phyloP scores from a whole-genome alignment of 2,329 filamentous ascomycete species.

The Claviceps paspali region DNA sequence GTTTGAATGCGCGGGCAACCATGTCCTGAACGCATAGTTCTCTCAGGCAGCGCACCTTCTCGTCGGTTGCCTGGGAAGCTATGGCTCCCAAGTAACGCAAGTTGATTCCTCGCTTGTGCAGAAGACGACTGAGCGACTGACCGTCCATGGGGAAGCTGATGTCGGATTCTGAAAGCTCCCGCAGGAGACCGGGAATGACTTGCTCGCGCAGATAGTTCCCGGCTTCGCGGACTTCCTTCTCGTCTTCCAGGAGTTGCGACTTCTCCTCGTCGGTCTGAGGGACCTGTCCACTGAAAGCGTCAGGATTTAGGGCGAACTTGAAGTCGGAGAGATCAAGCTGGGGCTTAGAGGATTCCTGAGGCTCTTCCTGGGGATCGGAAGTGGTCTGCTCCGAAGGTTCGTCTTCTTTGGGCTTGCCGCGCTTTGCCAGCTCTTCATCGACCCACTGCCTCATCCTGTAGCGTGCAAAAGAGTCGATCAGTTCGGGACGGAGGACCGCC shows the following conservation, averaged over 20 bases:
- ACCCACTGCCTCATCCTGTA: slow-evolving; percentile 82
- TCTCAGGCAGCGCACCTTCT: slow-evolving; percentile 61
- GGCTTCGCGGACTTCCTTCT: slow-evolving; percentile 73
- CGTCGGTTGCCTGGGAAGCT: slow-evolving; percentile 52
- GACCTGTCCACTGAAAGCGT: slow-evolving; percentile 83
- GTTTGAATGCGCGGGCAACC: slow-evolving; percentile 91
- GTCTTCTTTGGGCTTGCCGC: slow-evolving; percentile 23
- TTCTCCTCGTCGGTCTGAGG: slow-evolving; percentile 88
- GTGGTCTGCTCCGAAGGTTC: slow-evolving; percentile 20
- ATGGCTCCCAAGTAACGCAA: slow-evolving; percentile 86
- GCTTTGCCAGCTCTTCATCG: slow-evolving; percentile 57
- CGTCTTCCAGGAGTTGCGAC: slow-evolving; percentile 65
- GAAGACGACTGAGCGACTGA: slow-evolving; percentile 69
- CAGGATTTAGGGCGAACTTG: slow-evolving; percentile 78
- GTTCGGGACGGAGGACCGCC: slow-evolving; percentile 81
- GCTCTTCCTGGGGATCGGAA: slow-evolving; percentile 21
- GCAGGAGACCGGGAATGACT: slow-evolving; percentile 70
- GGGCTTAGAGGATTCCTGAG: slow-evolving; percentile 26
- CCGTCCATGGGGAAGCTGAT: slow-evolving; percentile 98
- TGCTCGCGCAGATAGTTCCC: slow-evolving; percentile 63
- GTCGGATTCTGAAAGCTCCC: slow-evolving; percentile 80
- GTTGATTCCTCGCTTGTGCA: slow-evolving; percentile 97
- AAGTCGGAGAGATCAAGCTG: slow-evolving; percentile 79
- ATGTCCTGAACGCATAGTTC: slow-evolving; percentile 79
- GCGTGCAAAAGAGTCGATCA: slow-evolving; percentile 75